Evolutionary conservation across 179 eudicot genomes (phyloP).

Genomic region (Pouteria campechiana): DNA sequence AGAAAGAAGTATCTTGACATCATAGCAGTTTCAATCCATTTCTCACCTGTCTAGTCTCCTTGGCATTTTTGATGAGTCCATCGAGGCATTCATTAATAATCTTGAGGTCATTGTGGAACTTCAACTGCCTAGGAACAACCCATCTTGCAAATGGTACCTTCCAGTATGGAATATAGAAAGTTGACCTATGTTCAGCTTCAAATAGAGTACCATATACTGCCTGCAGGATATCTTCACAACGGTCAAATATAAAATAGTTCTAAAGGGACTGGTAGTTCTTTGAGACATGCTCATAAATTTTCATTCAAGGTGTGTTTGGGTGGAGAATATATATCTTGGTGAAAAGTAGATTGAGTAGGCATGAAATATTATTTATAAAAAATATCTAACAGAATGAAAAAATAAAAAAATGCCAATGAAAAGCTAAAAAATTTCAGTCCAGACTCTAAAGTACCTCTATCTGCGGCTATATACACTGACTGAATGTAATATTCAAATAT

Average conservation of each 20-base stretch:
- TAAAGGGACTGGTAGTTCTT: too few species aligned
- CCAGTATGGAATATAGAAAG: constrained; percentile 98
- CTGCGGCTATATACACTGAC: too few species aligned
- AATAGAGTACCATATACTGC: constrained; percentile 99
- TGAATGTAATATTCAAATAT: too few species aligned
- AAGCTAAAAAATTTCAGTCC: too few species aligned
- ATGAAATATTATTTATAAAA: neutral
- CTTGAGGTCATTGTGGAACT: constrained; percentile 79
- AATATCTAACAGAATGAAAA: neutral
- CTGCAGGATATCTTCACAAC: constrained; percentile 24
- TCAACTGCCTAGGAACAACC: constrained; percentile 92
- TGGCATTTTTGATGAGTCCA: constrained; percentile 89
- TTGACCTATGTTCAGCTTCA: constrained; percentile 99
- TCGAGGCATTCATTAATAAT: constrained; percentile 94
- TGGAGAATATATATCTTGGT: neutral
- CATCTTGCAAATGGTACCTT: constrained; percentile 86
- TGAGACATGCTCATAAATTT: neutral
- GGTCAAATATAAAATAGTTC: constrained; percentile 5
- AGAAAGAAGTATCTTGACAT: too few species aligned
- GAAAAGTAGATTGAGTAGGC: neutral
- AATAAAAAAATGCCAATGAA: too few species aligned
- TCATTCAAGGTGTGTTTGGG: neutral
- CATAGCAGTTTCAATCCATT: neutral
- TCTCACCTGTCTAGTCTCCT: constrained; percentile 91
- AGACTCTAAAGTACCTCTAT: too few species aligned